phyloP scores from a whole-genome alignment of 2,329 filamentous ascomycete species.

The Aspergillus sp. region DNA sequence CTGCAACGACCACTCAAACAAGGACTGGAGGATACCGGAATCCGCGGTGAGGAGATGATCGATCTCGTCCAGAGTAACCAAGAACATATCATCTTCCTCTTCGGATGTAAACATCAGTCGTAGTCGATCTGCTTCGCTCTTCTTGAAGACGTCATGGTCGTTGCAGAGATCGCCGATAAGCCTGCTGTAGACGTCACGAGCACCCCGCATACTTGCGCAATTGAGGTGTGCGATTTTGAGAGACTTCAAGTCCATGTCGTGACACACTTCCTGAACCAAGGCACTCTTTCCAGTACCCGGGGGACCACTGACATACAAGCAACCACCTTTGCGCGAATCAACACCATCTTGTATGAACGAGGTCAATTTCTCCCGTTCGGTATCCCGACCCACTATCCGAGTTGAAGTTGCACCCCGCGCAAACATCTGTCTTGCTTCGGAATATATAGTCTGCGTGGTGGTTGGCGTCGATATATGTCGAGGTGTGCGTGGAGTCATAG shows the following conservation, averaged over 20 bases:
- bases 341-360: conserved; percentile 68
- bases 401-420: conserved; percentile 74
- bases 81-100: conserved; percentile 56
- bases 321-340: conserved; percentile 66
- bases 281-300: conserved; percentile 97
- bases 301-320: conserved; percentile 91
- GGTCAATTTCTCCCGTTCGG: conserved; percentile 64
- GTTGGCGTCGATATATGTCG: conserved; percentile 69
- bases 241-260: conserved; percentile 54
- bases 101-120: conserved; percentile 66
- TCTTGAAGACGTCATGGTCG: conserved; percentile 63
- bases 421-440: conserved; percentile 83
- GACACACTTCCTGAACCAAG: conserved; percentile 78
- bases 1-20: conserved; percentile 96
- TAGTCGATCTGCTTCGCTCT: conserved; percentile 67
- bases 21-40: conserved; percentile 80
- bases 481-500: conserved; percentile 76
- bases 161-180: conserved; percentile 70
- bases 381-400: conserved; percentile 75
- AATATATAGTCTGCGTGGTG: conserved; percentile 74
- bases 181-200: conserved; percentile 79
- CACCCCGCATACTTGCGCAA: conserved; percentile 93
- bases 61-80: conserved; percentile 93
- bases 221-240: conserved; percentile 82
- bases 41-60: conserved; percentile 90